Evolutionary conservation across 164 flowering plant species (phyloP).

Genomic region (Stephania japonica): DNA sequence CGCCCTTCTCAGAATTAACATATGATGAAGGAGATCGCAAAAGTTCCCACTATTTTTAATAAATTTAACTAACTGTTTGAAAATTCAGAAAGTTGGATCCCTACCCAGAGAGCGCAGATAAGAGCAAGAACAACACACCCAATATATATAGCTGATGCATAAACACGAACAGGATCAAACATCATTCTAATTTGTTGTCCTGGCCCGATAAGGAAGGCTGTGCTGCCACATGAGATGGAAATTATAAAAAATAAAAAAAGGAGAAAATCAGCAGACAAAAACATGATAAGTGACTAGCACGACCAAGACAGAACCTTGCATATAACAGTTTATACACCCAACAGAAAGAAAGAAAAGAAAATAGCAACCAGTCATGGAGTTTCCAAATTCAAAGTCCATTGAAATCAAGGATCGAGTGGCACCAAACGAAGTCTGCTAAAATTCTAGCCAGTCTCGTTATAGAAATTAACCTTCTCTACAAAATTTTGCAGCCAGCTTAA

Average conservation of each 20-base stretch:
- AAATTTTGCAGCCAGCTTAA: neutral
- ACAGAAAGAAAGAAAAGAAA: no score
- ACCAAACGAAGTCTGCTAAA: neutral
- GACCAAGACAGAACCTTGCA: no score
- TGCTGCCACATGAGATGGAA: conserved; percentile 53
- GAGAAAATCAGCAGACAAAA: neutral
- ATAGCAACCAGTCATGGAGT: neutral
- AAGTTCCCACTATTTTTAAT: neutral
- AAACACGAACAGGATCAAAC: conserved; percentile 71
- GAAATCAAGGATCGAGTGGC: no score
- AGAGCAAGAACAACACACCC: conserved; percentile 69
- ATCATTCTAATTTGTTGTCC: conserved; percentile 66
- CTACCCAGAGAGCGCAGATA: conserved; percentile 77
- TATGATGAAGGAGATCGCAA: neutral
- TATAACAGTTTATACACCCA: no score
- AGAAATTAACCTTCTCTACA: neutral
- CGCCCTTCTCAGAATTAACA: neutral
- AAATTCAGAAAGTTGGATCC: conserved; percentile 12
- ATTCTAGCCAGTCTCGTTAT: neutral
- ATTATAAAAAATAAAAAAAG: neutral
- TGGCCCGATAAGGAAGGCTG: conserved; percentile 76
- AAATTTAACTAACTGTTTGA: neutral
- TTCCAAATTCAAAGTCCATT: neutral
- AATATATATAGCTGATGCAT: conserved; percentile 64
- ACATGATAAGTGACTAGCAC: no score